Conservation (phyloP, 306 rosid genomes). For the Biancaea sappan region DNA sequence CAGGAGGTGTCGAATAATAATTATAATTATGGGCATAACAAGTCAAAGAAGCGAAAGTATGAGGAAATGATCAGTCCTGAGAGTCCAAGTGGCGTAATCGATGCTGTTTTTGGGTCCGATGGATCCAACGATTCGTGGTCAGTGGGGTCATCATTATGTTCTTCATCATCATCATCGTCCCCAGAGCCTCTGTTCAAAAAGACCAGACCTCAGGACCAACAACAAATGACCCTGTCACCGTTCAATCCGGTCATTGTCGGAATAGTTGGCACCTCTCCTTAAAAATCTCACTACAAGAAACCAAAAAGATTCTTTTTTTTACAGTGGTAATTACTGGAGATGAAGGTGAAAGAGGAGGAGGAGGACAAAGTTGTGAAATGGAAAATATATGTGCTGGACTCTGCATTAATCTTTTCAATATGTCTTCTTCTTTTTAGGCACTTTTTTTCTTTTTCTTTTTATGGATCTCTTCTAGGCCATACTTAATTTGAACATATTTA, state of each 20-base stretch:
- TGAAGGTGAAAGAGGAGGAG: constrained; percentile 40
- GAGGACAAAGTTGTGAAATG: constrained; percentile 64
- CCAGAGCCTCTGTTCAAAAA: constrained; percentile 68
- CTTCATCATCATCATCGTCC: constrained; percentile 52
- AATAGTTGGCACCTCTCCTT: constrained; percentile 62
- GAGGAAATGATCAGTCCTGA: constrained; percentile 46
- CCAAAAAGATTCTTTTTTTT: neutral
- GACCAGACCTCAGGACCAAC: constrained; percentile 61
- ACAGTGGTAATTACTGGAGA: constrained; percentile 23
- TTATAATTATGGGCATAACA: neutral
- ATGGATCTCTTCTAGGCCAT: constrained; percentile 53
- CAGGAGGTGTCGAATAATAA: neutral
- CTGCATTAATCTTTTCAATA: constrained; percentile 29
- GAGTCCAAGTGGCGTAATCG: constrained; percentile 86
- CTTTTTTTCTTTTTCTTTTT: constrained; percentile 29
- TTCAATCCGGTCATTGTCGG: constrained; percentile 59
- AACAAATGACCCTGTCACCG: constrained; percentile 55
- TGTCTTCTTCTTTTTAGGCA: constrained; percentile 37
- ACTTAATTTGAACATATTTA: constrained; percentile 66
- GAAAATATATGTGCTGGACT: constrained; percentile 18
- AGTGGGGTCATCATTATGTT: constrained; percentile 56
- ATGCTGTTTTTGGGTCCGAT: constrained; percentile 64
- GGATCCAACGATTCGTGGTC: constrained; percentile 87
- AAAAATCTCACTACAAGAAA: neutral
- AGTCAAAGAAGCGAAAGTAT: constrained; percentile 54